These are phyloP conservation scores for Rhodamnia argentea DNA, from an alignment of 345 rosid genomes.

Conservation along the genomic window DNA sequence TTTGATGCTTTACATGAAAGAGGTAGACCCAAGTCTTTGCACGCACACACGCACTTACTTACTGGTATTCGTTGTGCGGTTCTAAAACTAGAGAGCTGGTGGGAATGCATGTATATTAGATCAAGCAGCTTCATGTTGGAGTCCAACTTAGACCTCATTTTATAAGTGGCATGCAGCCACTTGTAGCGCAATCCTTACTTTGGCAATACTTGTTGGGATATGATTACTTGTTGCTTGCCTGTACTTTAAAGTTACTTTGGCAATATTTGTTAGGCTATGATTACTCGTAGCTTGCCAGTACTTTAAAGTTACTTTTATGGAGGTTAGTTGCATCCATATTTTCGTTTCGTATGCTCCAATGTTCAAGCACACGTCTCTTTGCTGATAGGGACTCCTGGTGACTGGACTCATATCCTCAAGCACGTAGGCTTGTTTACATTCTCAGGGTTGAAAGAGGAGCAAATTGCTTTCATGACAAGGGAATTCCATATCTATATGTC, in stretches of 20 bases:
- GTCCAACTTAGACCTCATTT: neutral
- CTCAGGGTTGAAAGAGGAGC: slow-evolving; percentile 34
- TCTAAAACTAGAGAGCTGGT: neutral
- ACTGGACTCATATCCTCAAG: slow-evolving; percentile 47
- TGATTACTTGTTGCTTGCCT: neutral
- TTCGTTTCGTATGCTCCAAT: neutral
- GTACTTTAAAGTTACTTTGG: neutral
- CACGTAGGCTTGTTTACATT: slow-evolving; percentile 43
- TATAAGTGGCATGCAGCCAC: neutral
- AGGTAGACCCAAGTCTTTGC: slow-evolving; percentile 11
- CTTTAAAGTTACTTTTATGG: neutral
- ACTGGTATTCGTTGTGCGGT: neutral
- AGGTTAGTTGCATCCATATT: neutral
- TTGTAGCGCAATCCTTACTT: neutral
- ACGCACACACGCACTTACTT: fast-evolving
- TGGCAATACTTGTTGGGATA: neutral
- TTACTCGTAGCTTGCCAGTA: neutral
- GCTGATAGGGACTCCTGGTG: slow-evolving; percentile 41
- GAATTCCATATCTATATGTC: slow-evolving; percentile 52
- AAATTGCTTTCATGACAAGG: slow-evolving; percentile 31
- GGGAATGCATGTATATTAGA: neutral
- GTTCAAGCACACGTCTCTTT: neutral
- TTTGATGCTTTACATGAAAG: slow-evolving; percentile 24
- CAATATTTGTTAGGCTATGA: too few species aligned
- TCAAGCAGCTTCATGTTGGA: neutral